Conservation (phyloP, 345 rosid species). For the Syzygium jambos region DNA sequence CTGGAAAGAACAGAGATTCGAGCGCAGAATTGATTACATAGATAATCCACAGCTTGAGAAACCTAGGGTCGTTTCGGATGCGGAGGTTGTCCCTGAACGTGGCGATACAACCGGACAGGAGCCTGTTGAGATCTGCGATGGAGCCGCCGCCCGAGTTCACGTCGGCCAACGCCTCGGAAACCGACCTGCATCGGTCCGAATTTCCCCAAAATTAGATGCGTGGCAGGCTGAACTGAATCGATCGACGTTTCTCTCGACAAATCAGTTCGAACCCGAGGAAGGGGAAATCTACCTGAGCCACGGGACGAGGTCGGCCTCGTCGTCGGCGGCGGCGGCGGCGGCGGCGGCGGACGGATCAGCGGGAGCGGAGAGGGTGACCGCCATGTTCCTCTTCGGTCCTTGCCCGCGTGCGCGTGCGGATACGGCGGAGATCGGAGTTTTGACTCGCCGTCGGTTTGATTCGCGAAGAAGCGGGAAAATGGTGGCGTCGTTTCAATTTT, state of each 20-base stretch:
- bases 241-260: neutral
- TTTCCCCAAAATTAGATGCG: neutral
- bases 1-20: neutral
- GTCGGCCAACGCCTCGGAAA: slow-evolving; percentile 34
- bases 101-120: slow-evolving; percentile 39
- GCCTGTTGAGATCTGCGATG: slow-evolving; percentile 26
- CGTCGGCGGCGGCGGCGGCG: neutral
- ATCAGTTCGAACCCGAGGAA: neutral
- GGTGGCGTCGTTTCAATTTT: neutral
- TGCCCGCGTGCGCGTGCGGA: no score
- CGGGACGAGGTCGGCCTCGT: neutral
- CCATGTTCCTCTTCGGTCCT: slow-evolving; percentile 3
- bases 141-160: slow-evolving; percentile 20
- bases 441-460: neutral
- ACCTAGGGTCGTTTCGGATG: slow-evolving; percentile 69
- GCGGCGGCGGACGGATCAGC: slow-evolving; percentile 6
- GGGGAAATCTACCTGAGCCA: slow-evolving; percentile 5
- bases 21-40: slow-evolving; percentile 40
- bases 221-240: neutral
- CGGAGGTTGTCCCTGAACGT: slow-evolving; percentile 47
- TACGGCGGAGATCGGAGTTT: neutral
- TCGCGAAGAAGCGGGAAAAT: neutral
- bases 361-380: neutral
- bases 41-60: slow-evolving; percentile 91
- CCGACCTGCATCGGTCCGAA: slow-evolving; percentile 26